Evolutionary conservation across 2,329 filamentous ascomycete genomes (phyloP), one percentile per base, ranked within the genome.

Genomic region (Ophiostoma ulmi): DNA sequence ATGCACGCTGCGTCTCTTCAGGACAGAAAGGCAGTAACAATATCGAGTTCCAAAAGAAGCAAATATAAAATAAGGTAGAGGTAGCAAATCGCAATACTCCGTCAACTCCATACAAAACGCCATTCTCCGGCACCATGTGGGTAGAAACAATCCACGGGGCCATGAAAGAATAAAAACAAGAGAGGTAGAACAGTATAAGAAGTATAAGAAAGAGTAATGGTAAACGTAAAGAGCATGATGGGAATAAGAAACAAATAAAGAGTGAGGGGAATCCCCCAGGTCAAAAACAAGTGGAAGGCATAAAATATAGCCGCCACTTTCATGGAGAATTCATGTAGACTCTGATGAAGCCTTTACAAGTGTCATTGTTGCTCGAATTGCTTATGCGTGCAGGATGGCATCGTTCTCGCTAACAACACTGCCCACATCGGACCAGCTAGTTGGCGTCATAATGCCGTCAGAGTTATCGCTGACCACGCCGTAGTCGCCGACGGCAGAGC

Each of bases 391-490:
- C 66, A 69, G 10, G 31, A 78, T 76, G n/a, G 76, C 77, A 67
- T 87, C 85, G 74, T 78, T 84, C 76, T 87, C 85, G 76, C 87
- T 89, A 36, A 88, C 80, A 14, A 87, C 83, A 73, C 87, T 90
- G 72, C 86, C 88, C 17, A 90, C 83, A 76, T 90, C 88, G 7
- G 86, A 88, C 88, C 88, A 90, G 77, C 85, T 88, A 1, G 83
- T 83, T 0, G 88, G 87, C 0, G 87, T 90, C 70, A 82, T 78
- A 75, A 88, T 84, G 39, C 86, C 86, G 11, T 79, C 84, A 74
- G 86, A 88, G 41, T 85, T 85, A 75, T 87, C 85, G 75, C 86
- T 89, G 80, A 88, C 78, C 20, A 88, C 83, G 72, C 88, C 87
- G 69, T 81, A 85, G 63, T 83, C 66, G 35, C 61, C 68, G 52